Evolutionary conservation across 2,329 filamentous ascomycete genomes (phyloP).

Genomic region (Diaporthe sp.): DNA sequence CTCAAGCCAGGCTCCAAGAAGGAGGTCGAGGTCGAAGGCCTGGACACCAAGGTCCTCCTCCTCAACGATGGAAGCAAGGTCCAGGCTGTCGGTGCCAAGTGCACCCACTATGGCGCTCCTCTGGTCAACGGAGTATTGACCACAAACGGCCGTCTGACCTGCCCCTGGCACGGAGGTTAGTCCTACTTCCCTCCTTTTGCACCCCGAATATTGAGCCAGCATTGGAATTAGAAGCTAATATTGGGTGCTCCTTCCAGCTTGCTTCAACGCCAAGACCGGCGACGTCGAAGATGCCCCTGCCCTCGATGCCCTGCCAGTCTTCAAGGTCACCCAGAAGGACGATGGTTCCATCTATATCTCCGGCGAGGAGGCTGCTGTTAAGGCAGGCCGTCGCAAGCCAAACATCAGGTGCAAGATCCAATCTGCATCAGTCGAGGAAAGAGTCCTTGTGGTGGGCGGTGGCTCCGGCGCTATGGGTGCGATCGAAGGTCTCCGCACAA

Average conservation of each 20-base stretch:
- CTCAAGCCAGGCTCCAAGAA: constrained; percentile 86
- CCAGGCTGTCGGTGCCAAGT: constrained; percentile 85
- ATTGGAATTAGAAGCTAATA: constrained; percentile 33
- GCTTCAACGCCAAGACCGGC: constrained; percentile 89
- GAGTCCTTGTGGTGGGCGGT: constrained; percentile 88
- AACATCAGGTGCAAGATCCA: constrained; percentile 76
- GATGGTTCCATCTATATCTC: constrained; percentile 88
- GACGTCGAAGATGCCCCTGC: constrained; percentile 97
- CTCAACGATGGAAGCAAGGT: constrained; percentile 82
- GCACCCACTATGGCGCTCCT: constrained; percentile 93
- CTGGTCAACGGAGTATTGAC: constrained; percentile 88
- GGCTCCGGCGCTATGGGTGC: constrained; percentile 87
- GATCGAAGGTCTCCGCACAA: constrained; percentile 84
- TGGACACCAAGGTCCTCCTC: constrained; percentile 89
- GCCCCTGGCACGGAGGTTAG: constrained; percentile 95
- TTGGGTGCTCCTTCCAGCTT: constrained; percentile 68
- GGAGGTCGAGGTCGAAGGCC: constrained; percentile 90
- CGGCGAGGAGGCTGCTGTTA: constrained; percentile 83
- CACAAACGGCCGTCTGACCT: constrained; percentile 85
- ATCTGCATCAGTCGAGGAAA: constrained; percentile 63
- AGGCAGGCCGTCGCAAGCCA: constrained; percentile 78
- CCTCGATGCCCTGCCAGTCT: constrained; percentile 86
- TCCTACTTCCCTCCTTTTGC: not conserved
- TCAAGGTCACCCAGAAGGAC: constrained; percentile 83
- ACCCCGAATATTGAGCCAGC: not conserved